phyloP scores from a whole-genome alignment of 257 asterid species.

The Orobanche coerulescens region DNA sequence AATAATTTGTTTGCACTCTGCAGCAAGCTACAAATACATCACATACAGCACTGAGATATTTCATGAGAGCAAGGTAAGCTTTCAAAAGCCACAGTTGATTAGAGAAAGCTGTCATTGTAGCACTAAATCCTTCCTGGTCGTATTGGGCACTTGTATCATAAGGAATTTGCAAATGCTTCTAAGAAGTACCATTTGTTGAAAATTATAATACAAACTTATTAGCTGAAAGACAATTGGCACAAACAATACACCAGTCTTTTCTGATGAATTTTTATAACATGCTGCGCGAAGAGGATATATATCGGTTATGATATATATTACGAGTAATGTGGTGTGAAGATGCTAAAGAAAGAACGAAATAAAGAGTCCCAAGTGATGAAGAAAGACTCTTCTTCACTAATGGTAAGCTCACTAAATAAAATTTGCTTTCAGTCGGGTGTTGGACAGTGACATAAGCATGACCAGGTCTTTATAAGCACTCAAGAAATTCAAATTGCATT shows the following conservation, averaged over 20 bases:
- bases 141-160: not conserved
- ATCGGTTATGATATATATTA: not conserved
- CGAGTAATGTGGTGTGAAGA: not conserved
- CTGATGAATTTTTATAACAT: not conserved
- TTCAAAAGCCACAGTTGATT: not conserved
- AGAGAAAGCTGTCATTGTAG: not conserved
- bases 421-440: not conserved
- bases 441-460: not conserved
- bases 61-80: not conserved
- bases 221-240: not conserved
- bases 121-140: not conserved
- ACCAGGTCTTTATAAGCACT: too few species aligned
- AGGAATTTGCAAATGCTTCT: not conserved
- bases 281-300: not conserved
- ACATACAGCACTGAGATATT: too few species aligned
- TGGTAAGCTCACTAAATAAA: not conserved
- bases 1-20: not conserved
- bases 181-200: not conserved
- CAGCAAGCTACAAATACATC: slow-evolving; percentile 2
- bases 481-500: too few species aligned
- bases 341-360: not conserved
- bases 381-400: not conserved
- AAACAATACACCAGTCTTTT: not conserved
- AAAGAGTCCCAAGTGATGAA: not conserved
- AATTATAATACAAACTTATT: not conserved